A percentile compares a stretch with the other conserved stretches of the same genome.
These are phyloP conservation scores for Porphyrellus cyaneotinctus DNA, from an alignment of 768 basidiomycete species.

Conservation along the genomic window DNA sequence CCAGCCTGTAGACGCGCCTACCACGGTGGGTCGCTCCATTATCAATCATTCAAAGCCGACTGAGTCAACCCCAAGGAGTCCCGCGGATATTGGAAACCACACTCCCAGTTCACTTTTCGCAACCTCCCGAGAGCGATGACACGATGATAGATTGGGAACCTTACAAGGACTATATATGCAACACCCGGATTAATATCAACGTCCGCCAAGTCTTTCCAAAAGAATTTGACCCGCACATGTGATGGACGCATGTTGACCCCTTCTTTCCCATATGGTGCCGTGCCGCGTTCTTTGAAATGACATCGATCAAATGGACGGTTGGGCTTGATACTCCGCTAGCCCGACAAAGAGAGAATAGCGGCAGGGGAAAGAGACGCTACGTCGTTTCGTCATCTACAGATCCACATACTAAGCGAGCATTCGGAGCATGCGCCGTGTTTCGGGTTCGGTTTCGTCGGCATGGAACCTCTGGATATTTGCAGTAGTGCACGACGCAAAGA, in stretches of 20 bases:
- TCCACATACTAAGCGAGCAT: conserved; percentile 9
- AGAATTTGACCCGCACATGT: conserved; percentile 44
- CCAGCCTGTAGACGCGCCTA: conserved; percentile 81
- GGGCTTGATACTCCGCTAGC: not conserved
- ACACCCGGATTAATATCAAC: conserved; percentile 85
- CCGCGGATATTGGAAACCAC: conserved; percentile 85
- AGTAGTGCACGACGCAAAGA: not conserved
- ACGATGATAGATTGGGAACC: conserved; percentile 47
- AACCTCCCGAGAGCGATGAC: conserved; percentile 23
- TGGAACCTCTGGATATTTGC: not conserved
- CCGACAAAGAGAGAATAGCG: not conserved
- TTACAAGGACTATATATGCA: conserved; percentile 60
- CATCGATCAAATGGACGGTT: not conserved
- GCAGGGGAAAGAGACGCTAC: not conserved
- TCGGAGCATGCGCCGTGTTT: not conserved
- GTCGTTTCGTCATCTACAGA: conserved; percentile 10
- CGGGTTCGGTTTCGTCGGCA: not conserved
- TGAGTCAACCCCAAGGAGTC: conserved; percentile 48
- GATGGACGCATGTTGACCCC: not conserved
- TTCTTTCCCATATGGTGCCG: not conserved
- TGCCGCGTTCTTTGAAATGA: not conserved
- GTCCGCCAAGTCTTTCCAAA: conserved; percentile 85
- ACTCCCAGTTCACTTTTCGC: conserved; percentile 57
- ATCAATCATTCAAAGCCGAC: not conserved
- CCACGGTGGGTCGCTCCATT: conserved; percentile 59